Base-by-base conservation (phyloP, 352 stramenopile genomes). In the Globisporangium paddicum region DNA sequence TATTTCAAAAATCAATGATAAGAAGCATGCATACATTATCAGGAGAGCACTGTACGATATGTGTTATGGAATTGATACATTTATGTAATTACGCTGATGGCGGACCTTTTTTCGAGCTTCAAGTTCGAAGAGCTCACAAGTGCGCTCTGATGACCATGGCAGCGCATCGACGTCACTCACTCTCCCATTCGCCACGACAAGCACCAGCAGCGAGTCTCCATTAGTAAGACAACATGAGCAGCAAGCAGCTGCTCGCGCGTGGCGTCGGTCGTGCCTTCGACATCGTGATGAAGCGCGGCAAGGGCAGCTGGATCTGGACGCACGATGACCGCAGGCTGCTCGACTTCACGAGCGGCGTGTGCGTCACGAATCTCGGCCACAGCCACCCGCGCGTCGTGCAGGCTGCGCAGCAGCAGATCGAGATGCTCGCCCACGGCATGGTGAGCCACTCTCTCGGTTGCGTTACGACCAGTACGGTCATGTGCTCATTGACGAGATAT, bases 271-370 rank as follows among this genome's bases (percentile, higher is more conserved):
- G 86, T 69, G 89, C 92, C 71, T 84, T 86, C 56, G 74, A 95
- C 57, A 79, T 94, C 66, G 65, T 94, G 60, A 89, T 93, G 72
- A 74, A 73, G 47, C 77, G 87, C 58, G 91, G 69, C 66, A 78
- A 94, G 35, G 90, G 90, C 45, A 88, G 68, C 55, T 97, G 86
- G 75, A 67, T 98, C 62, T 93, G 73, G 69, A 97, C 88, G 30
- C 66, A 69, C 50, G 88, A 97, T 60, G 79, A 86, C 51, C 75
- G 86, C 64, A 96, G 93, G 72, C 66, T 93, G 40, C 71, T 96
- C 47, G 92, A 98, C 72, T 97, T 98, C 63, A 96, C 89, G n/a
- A 95, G 82, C 55, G 93, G 92, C 56, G 98, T 98, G 64, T 91
- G 87, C 61, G 92, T 98, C 21, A 89, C 85, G 2, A 96, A 87